phyloP scores from a whole-genome alignment of 129 eudicot genomes.

The Flaveria trinervia region DNA sequence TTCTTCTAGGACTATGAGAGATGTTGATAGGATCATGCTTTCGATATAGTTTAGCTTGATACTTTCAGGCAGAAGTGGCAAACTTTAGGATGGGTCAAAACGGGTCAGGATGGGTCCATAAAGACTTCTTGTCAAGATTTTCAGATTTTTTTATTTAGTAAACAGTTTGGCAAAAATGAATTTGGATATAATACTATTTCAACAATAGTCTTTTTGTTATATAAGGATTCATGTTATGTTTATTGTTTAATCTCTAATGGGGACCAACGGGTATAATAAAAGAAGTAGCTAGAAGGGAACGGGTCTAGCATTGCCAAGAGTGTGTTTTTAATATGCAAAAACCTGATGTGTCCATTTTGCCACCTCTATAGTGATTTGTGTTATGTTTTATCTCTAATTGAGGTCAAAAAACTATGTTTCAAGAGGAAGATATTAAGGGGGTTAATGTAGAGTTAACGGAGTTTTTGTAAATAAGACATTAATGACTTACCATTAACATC shows the following conservation, averaged over 20 bases:
- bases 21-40: not conserved
- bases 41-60: not conserved
- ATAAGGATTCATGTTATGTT: not conserved
- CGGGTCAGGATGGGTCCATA: not conserved
- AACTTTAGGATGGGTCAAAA: not conserved
- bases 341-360: not conserved
- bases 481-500: slow-evolving; percentile 77
- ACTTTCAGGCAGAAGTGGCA: not conserved
- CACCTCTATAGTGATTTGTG: not conserved
- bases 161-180: not conserved
- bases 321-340: not conserved
- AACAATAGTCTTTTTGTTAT: not conserved
- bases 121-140: not conserved
- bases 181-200: not conserved
- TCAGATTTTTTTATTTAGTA: too few relatives aligned
- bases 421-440: not conserved
- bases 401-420: not conserved
- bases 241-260: not conserved
- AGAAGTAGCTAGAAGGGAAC: not conserved
- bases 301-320: not conserved
- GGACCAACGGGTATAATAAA: not conserved
- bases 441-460: not conserved
- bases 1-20: not conserved
- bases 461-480: slow-evolving; percentile 7
- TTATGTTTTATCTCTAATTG: not conserved